Evolutionary conservation across 768 basidiomycete genomes (phyloP), one percentile per base, ranked within the genome.

Genomic region (Neoboletus magnificus): DNA sequence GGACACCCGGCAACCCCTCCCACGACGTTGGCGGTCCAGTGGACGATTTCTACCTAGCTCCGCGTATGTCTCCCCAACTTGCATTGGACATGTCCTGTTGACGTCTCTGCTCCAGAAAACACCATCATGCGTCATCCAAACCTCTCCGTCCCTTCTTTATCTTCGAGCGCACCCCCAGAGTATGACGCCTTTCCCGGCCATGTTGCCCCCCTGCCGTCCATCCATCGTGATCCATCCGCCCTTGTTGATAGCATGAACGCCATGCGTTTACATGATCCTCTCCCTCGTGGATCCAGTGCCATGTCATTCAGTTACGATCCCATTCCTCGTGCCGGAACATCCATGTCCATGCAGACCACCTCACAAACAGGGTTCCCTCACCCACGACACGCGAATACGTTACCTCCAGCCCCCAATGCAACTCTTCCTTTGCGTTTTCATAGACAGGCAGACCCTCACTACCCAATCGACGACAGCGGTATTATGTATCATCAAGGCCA

Each of bases 251-350:
- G 76, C 41, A 83, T 89, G 69, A 77, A 78, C 43, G 71, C 79
- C 40, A 73, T 91, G 68, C 77, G 72, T 48, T 70, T 89, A 54
- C 70, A 69, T 50, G 82, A 83, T 42, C 73, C 74, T 23, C 59
- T 60, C 23, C 64, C 72, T 29, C 67, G 66, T 20, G 67, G 69
- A 44, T 56, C 71, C 22, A 69, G 69, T 43, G 61, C 65, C 35
- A 62, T 64, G 64, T 62, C 66, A 36, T 65, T 54, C 56, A 47
- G 58, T 35, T 45, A 64, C 35, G 84, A 86, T 57, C 79, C 81
- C 43, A 69, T 84, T 15, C 76, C 78, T 53, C 79, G 84, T 29
- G 76, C 79, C 5, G 78, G 78, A 18, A 85, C 84, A 20, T 81
- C 85, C 32, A 79, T 84, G 77, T 82, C 84, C 16, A 68, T 74